Evolutionary conservation across 1,284 basidiomycete species (phyloP).

Genomic region (Wolfiporia cocos): DNA sequence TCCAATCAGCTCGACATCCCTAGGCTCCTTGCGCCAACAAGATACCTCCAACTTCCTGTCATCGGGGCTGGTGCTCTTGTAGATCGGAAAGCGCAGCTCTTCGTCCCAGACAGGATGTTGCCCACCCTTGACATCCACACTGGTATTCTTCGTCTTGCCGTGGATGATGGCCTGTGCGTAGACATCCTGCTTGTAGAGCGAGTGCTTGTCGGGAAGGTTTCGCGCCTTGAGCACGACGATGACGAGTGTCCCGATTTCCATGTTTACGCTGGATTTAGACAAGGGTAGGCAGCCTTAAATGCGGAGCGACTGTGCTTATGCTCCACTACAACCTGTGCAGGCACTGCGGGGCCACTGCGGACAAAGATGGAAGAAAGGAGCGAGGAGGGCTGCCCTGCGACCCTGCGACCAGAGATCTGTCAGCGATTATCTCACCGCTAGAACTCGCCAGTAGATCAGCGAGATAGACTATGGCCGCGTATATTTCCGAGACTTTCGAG

Average conservation of each 20-base stretch:
- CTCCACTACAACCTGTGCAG: no score
- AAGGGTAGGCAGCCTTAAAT: no score
- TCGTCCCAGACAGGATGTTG: conserved; percentile 77
- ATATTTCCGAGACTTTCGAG: no score
- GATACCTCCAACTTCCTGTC: conserved; percentile 54
- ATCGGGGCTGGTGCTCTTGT: conserved; percentile 37
- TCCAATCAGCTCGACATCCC: conserved; percentile 55
- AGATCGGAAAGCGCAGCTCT: conserved; percentile 58
- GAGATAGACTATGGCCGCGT: no score
- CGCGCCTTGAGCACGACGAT: conserved; percentile 71
- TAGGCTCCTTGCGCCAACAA: conserved; percentile 60
- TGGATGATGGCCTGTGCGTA: conserved; percentile 44
- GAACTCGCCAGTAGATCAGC: no score
- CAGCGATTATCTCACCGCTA: not conserved
- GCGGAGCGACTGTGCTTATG: no score
- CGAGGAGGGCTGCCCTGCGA: no score
- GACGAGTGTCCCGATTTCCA: conserved; percentile 57
- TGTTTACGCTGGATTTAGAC: conserved; percentile 19
- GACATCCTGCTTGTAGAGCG: conserved; percentile 74
- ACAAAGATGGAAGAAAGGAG: no score
- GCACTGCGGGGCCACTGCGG: no score
- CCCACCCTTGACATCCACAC: conserved; percentile 63
- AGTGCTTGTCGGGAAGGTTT: conserved; percentile 66
- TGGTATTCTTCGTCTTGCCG: conserved; percentile 49
- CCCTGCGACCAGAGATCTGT: not conserved